Evolutionary conservation across 2,329 filamentous ascomycete genomes (phyloP).

Genomic region (Aspergillus fructus): DNA sequence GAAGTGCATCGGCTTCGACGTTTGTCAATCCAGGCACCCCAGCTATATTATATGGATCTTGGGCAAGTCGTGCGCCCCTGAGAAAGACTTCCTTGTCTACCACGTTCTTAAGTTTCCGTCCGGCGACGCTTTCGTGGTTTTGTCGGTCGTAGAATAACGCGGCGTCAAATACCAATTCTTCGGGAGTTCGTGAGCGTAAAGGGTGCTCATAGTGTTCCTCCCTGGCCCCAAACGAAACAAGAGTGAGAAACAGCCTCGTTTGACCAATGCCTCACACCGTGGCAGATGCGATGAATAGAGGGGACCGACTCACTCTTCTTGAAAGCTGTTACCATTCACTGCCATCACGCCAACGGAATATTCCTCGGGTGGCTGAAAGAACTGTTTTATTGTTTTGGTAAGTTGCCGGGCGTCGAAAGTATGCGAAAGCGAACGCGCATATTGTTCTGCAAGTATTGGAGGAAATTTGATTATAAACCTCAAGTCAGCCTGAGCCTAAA

Average conservation of each 20-base stretch:
- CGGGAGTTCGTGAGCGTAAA: not conserved
- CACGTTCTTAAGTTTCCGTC: not conserved
- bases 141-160: slow-evolving; percentile 1
- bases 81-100: slow-evolving; percentile 11
- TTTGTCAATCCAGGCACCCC: not conserved
- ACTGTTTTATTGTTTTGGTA: not conserved
- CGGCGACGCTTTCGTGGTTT: not conserved
- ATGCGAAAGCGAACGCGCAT: not conserved
- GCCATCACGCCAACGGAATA: not conserved
- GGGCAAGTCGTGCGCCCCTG: slow-evolving; percentile 13
- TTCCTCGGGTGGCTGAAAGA: not conserved
- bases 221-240: not conserved
- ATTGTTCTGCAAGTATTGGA: not conserved
- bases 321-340: not conserved
- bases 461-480: not conserved
- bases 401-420: not conserved
- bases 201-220: not conserved
- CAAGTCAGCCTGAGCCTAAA: not conserved
- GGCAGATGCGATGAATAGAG: not conserved
- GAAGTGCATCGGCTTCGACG: slow-evolving; percentile 1
- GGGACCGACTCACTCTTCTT: not conserved
- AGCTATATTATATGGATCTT: not conserved
- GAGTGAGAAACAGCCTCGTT: not conserved
- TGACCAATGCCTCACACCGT: not conserved
- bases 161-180: slow-evolving; percentile 12